Evolutionary conservation across 305 asterid genomes (phyloP), one percentile per base, ranked within the genome.

Genomic region (Fraxinus sp.): DNA sequence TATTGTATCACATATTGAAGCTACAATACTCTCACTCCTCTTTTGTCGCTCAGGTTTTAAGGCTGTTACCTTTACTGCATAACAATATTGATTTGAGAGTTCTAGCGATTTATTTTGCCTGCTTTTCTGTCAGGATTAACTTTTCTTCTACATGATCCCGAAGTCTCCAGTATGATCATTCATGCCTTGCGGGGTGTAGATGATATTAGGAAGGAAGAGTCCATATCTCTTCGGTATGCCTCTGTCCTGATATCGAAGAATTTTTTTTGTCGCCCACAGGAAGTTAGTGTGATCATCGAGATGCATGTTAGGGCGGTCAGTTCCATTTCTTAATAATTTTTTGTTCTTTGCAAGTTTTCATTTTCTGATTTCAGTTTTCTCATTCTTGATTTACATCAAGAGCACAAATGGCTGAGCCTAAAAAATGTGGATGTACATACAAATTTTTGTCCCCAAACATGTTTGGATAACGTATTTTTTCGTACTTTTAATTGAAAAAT

Each of bases 241-340:
- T 91, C 90, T 81, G 89, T 85, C 84, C 89, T 93, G 91, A 87
- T 94, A 86, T 93, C 97, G 81, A 96, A 90, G 89, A 97, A 96
- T 82, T 93, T 88, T 84, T 90, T 92, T 87, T 88, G 92, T 83
- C 92, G 84, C 76, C 97, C 96, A 11, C 91, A 81, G 78, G 97
- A 91, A 83, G 94, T 93, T 86, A 96, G 97, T 74, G 77, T 90
- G 82, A 90, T 93, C 66, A 78, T 93, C 79, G 95, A 96, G 93
- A 92, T 90, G 90, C 97, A 96, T 86, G 86, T 90, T 89, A 93
- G 91, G 83, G 96, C 92, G 80, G 98, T 96, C 87, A 84, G 97
- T 90, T 78, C 80, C 66, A 13, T 82, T 81, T 75, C 70, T 76
- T 41, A 43, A 43, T 81, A 49, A 46, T 55, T 81, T n/a, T 83